Percentiles rank a stretch among this genome's conserved stretches.
Conservation (phyloP, 371 early-diverging fungal species). For the Rhizopus stolonifer region DNA sequence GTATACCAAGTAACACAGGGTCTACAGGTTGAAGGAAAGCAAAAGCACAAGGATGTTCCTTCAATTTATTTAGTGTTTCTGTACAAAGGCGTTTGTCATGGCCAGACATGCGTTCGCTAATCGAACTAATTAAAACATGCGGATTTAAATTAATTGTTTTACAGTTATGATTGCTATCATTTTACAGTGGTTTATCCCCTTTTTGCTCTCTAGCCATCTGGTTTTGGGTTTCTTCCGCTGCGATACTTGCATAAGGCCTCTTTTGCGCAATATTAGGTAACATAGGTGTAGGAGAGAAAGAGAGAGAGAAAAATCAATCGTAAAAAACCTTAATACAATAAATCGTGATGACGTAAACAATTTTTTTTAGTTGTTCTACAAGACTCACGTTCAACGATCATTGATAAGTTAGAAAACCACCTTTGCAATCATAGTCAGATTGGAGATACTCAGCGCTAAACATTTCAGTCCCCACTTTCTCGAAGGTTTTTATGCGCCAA, state of each 20-base stretch:
- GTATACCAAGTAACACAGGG: slow-evolving; percentile 39
- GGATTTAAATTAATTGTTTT: neutral
- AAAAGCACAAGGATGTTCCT: slow-evolving; percentile 62
- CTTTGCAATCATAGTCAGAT: too few relatives aligned
- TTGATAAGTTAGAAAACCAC: too few relatives aligned
- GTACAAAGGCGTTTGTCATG: slow-evolving; percentile 24
- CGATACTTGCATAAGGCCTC: slow-evolving; percentile 22
- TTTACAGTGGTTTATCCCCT: neutral
- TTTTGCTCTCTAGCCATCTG: neutral
- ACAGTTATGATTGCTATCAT: neutral
- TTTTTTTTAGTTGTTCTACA: too few relatives aligned
- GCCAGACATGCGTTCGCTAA: slow-evolving; percentile 6
- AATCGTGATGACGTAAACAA: neutral
- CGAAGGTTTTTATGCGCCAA: too few relatives aligned
- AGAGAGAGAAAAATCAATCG: neutral
- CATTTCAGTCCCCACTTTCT: too few relatives aligned
- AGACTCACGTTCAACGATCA: too few relatives aligned
- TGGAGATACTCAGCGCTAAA: too few relatives aligned
- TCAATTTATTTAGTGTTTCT: slow-evolving; percentile 56
- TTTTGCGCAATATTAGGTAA: slow-evolving; percentile 26
- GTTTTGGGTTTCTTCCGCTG: slow-evolving; percentile 5
- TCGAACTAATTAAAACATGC: neutral
- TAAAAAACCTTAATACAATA: neutral
- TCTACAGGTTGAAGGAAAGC: slow-evolving; percentile 75
- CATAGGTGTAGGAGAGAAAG: neutral